These are phyloP conservation scores for Panus rudis DNA, from an alignment of 768 basidiomycete species.

Conservation along the genomic window DNA sequence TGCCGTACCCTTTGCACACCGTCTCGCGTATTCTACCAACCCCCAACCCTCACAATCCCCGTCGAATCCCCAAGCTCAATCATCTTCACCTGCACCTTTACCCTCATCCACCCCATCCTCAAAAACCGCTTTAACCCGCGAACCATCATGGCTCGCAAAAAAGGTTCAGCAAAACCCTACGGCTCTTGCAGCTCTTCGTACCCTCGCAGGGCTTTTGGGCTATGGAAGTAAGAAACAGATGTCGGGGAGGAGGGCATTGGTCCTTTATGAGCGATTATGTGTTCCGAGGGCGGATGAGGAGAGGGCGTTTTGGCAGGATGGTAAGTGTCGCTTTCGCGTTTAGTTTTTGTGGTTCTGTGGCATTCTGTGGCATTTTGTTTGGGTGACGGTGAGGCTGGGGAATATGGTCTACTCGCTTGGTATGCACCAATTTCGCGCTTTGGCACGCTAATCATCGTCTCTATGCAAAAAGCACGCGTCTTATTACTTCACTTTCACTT, in stretches of 20 bases:
- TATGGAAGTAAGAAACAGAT: slow-evolving; percentile 57
- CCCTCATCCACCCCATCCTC: background rate
- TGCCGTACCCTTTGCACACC: background rate
- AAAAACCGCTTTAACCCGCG: slow-evolving; percentile 1
- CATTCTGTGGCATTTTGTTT: too few relatives aligned
- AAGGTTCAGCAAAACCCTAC: slow-evolving; percentile 43
- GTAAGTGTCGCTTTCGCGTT: slow-evolving; percentile 34
- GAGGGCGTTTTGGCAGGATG: slow-evolving; percentile 54
- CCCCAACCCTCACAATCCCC: background rate
- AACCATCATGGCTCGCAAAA: slow-evolving; percentile 44
- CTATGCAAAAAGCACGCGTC: too few relatives aligned
- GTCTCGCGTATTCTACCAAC: background rate
- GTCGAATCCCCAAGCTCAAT: too few relatives aligned
- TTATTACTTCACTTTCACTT: background rate
- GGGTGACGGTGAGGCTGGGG: background rate
- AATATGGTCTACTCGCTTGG: background rate
- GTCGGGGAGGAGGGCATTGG: slow-evolving; percentile 51
- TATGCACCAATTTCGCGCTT: background rate
- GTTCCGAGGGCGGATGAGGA: slow-evolving; percentile 53
- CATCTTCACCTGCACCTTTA: background rate
- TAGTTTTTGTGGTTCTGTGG: too few relatives aligned
- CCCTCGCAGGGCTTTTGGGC: slow-evolving; percentile 44
- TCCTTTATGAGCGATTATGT: slow-evolving; percentile 52
- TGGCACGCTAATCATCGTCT: background rate
- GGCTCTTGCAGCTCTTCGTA: slow-evolving; percentile 39